Conservation (phyloP, 1,139 yeast genomes). For the Pichia sorboxylosa region DNA sequence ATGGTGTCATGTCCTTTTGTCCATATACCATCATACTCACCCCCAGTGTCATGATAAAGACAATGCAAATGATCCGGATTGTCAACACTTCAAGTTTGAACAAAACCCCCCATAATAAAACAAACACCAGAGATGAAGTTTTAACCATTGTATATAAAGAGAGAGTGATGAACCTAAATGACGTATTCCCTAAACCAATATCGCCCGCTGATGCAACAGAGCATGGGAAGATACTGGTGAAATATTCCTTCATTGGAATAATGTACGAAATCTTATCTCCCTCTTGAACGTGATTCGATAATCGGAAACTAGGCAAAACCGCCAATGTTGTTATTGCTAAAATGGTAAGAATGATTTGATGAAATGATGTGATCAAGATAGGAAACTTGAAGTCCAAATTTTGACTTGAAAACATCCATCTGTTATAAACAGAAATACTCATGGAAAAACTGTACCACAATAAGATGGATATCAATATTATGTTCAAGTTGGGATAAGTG, state of each 20-base stretch:
- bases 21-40: slow-evolving; percentile 75
- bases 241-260: slow-evolving; percentile 25
- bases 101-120: slow-evolving; percentile 70
- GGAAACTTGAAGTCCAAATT: slow-evolving; percentile 75
- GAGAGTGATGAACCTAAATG: slow-evolving; percentile 66
- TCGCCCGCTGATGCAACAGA: slow-evolving; percentile 85
- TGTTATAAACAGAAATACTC: slow-evolving; percentile 78
- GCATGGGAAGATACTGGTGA: slow-evolving; percentile 63
- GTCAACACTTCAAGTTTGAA: slow-evolving; percentile 67
- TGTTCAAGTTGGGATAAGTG: slow-evolving; percentile 18
- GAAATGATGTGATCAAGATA: slow-evolving; percentile 69
- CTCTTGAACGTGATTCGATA: slow-evolving; percentile 14
- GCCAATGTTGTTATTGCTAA: slow-evolving; percentile 36
- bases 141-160: slow-evolving; percentile 88
- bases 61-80: slow-evolving; percentile 55
- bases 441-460: slow-evolving; percentile 50
- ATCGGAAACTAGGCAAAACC: slow-evolving; percentile 38
- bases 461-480: slow-evolving; percentile 23
- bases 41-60: slow-evolving; percentile 65
- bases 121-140: slow-evolving; percentile 80
- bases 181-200: slow-evolving; percentile 82
- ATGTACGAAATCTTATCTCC: slow-evolving; percentile 7
- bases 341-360: slow-evolving; percentile 59
- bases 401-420: slow-evolving; percentile 89
- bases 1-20: slow-evolving; percentile 16